Evolutionary conservation across 768 basidiomycete species (phyloP).

Genomic region (Pisolithus tinctorius): DNA sequence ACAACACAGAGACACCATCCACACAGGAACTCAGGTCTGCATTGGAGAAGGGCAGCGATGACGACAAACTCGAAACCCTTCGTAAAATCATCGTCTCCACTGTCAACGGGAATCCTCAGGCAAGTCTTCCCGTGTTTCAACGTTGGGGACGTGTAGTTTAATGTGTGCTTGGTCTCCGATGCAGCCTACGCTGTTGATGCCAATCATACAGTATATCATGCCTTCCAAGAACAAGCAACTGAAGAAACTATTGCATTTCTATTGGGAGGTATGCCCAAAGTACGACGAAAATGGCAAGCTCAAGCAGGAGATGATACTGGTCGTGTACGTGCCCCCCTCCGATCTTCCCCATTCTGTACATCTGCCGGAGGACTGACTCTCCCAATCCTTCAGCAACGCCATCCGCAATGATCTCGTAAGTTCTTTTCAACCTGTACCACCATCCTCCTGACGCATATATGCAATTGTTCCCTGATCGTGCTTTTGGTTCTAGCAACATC

Average conservation of each 20-base stretch:
- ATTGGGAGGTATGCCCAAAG: slow-evolving; percentile 98
- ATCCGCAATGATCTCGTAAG: slow-evolving; percentile 94
- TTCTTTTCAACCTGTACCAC: slow-evolving; percentile 3
- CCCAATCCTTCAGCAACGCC: slow-evolving; percentile 60
- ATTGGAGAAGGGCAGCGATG: slow-evolving; percentile 93
- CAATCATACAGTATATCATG: slow-evolving; percentile 96
- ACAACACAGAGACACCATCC: slow-evolving; percentile 67
- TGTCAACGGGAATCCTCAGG: slow-evolving; percentile 91
- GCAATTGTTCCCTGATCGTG: background rate
- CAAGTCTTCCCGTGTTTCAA: slow-evolving; percentile 29
- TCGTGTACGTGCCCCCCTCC: slow-evolving; percentile 61
- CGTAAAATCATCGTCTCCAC: slow-evolving; percentile 89
- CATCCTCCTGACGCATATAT: background rate
- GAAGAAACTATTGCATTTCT: slow-evolving; percentile 94
- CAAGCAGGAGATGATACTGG: slow-evolving; percentile 99
- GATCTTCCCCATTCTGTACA: background rate
- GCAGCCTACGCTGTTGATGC: slow-evolving; percentile 94
- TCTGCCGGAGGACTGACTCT: slow-evolving; percentile 3
- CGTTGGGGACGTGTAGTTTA: background rate
- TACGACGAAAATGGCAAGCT: slow-evolving; percentile 95
- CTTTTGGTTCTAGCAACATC: slow-evolving; percentile 73
- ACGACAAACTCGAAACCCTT: slow-evolving; percentile 94
- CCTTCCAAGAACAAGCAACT: slow-evolving; percentile 92
- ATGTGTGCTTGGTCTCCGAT: background rate
- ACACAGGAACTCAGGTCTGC: slow-evolving; percentile 72